A percentile compares a stretch with the other conserved stretches of the same genome.
phyloP scores from a whole-genome alignment of 139 green algal species.

The Parachlorella kessleri region DNA sequence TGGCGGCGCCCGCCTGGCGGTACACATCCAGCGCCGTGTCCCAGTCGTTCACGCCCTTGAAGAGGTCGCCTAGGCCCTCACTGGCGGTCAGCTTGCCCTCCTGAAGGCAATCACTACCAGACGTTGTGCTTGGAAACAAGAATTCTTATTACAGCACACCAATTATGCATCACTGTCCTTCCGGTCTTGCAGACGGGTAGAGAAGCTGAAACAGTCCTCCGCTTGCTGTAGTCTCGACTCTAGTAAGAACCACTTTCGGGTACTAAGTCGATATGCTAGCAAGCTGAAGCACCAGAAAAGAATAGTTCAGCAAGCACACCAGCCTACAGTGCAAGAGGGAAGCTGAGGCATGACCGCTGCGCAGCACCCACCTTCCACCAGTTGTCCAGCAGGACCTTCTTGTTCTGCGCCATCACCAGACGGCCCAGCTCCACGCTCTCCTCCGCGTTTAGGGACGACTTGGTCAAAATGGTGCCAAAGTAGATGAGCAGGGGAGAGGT shows the following conservation, averaged over 20 bases:
- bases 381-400: conserved; percentile 98
- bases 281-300: no score
- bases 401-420: conserved; percentile 97
- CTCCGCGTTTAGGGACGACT: conserved; percentile 89
- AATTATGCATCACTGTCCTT: no score
- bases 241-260: no score
- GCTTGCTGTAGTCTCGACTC: no score
- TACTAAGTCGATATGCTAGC: no score
- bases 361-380: conserved; percentile 83
- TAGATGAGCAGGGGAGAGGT: conserved; percentile 98
- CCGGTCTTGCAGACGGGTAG: no score
- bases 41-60: conserved; percentile 80
- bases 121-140: no score
- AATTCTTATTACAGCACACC: no score
- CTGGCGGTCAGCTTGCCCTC: conserved; percentile 93
- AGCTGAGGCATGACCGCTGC: no score
- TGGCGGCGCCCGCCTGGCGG: conserved; percentile 72
- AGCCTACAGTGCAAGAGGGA: no score
- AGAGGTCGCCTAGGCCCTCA: conserved; percentile 96
- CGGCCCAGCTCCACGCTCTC: conserved; percentile 94
- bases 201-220: no score
- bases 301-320: no score
- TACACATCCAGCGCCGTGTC: conserved; percentile 95
- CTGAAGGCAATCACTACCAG: neutral
- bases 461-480: conserved; percentile 96